Base-by-base conservation (phyloP, 2,329 filamentous ascomycete species). In the Claviceps lovelessii region DNA sequence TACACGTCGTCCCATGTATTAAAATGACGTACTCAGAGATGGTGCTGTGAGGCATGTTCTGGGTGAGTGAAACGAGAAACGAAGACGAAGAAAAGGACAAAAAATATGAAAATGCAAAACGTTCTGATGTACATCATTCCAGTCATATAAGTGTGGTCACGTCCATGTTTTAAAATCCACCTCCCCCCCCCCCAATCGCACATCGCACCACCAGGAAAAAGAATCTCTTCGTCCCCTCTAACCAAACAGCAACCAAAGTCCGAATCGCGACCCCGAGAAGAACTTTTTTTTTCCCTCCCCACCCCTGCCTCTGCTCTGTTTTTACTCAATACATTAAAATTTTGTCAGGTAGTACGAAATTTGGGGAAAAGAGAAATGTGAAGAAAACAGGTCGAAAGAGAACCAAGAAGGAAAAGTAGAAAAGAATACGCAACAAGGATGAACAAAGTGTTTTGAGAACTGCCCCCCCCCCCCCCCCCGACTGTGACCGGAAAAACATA, bases 101-200 rank as follows among this genome's bases (percentile, higher is more conserved):
- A 53, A 47, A 49, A 46, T 33, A n/a, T 13, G 41, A 42, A 42
- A 33, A 33, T 33, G n/a, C 15, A 42, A 42, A 42, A 42, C 5
- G 41, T 35, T 44, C 37, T 59, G 52, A 58, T 64, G 53, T 63
- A 65, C 61, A 65, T 61, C 59, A 59, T 65, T 59, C 58, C 51
- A 60, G 52, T 60, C 58, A 59, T 65, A 58, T 41, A 63, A 58
- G 53, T 56, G 52, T 51, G 48, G 49, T 51, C 52, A 29, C 55
- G 48, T 51, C 13, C 53, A 29, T 10, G n/a, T 15, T 42, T 11
- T 28, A 19, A 35, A 48, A 51, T 47, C 41, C 47, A 41, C 2
- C 15, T 8, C 45, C 11, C 2, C 13, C 13, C 31, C 9, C 5
- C 17, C 15, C 44, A 7, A 39, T 3, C 45, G 19, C 45, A 31